Percentiles rank a stretch among this genome's conserved stretches.
These are phyloP conservation scores for Erodium trifolium DNA, from an alignment of 441 rosid species.

Conservation along the genomic window DNA sequence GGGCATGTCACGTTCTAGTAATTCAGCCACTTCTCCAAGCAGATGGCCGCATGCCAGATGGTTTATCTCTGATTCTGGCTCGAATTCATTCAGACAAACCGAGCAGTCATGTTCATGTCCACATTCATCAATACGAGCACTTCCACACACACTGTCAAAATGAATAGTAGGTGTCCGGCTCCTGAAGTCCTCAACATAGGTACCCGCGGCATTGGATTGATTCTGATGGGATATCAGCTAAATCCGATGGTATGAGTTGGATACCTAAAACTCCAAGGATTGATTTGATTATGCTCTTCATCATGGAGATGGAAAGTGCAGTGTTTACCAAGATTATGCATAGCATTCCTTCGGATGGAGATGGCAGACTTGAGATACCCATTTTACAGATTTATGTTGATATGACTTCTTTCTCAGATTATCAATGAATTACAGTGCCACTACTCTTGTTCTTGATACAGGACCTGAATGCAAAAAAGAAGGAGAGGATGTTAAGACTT, in stretches of 20 bases:
- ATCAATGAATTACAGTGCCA: neutral
- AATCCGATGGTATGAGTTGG: conserved; percentile 29
- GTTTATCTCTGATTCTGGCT: conserved; percentile 69
- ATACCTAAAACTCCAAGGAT: conserved; percentile 64
- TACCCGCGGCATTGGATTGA: conserved; percentile 33
- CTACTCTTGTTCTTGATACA: conserved; percentile 5
- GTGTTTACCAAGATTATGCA: conserved; percentile 76
- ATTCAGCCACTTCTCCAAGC: conserved; percentile 87
- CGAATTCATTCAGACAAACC: conserved; percentile 59
- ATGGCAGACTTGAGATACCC: conserved; percentile 86
- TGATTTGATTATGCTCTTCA: conserved; percentile 61
- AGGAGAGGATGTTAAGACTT: no score
- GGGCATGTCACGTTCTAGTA: conserved; percentile 85
- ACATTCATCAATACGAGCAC: conserved; percentile 12
- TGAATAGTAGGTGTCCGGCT: conserved; percentile 42
- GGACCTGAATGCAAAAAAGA: no score
- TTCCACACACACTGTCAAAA: conserved; percentile 38
- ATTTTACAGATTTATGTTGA: conserved; percentile 24
- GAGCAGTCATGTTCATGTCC: conserved; percentile 56
- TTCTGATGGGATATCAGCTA: conserved; percentile 30
- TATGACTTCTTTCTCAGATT: conserved; percentile 7
- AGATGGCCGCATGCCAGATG: conserved; percentile 68
- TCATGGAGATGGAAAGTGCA: conserved; percentile 59
- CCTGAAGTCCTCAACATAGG: conserved; percentile 57
- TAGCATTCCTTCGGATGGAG: conserved; percentile 88